These are phyloP conservation scores for Spathaspora sp. DNA, from an alignment of 1,139 yeast species.

Conservation along the genomic window DNA sequence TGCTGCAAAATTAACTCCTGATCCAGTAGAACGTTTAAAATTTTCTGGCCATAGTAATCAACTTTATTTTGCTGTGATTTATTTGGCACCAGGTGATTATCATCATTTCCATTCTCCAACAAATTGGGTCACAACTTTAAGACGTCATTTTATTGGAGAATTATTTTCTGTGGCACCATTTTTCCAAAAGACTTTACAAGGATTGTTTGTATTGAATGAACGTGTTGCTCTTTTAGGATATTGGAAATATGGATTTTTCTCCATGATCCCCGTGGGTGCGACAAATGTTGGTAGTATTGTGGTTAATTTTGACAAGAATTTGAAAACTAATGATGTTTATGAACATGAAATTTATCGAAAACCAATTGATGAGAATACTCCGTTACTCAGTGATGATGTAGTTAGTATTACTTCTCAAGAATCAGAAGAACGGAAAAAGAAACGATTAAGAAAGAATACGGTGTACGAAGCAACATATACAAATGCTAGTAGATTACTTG, in stretches of 20 bases:
- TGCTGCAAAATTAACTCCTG: conserved; percentile 43
- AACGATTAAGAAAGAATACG: conserved; percentile 63
- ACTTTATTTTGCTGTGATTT: conserved; percentile 85
- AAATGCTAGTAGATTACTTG: conserved; percentile 73
- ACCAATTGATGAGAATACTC: conserved; percentile 27
- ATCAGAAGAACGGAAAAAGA: conserved; percentile 19
- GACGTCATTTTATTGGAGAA: conserved; percentile 97
- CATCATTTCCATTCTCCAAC: conserved; percentile 97
- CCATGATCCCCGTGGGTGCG: conserved; percentile 99
- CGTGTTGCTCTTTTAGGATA: conserved; percentile 93
- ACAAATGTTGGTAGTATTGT: conserved; percentile 96
- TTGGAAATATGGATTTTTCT: conserved; percentile 96
- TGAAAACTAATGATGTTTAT: conserved; percentile 75
- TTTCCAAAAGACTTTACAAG: conserved; percentile 83
- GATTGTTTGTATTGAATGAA: conserved; percentile 88
- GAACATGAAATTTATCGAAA: conserved; percentile 51
- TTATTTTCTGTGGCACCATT: conserved; percentile 95
- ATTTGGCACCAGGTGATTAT: conserved; percentile 97
- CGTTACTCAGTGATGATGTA: conserved; percentile 24
- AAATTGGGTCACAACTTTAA: conserved; percentile 90
- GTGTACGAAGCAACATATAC: conserved; percentile 94
- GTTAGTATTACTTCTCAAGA: conserved; percentile 15
- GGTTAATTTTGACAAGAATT: conserved; percentile 87
- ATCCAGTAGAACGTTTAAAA: conserved; percentile 28
- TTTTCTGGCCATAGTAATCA: conserved; percentile 45